These are phyloP conservation scores for Lactarius trivialis DNA, from an alignment of 768 basidiomycete genomes.

Conservation along the genomic window DNA sequence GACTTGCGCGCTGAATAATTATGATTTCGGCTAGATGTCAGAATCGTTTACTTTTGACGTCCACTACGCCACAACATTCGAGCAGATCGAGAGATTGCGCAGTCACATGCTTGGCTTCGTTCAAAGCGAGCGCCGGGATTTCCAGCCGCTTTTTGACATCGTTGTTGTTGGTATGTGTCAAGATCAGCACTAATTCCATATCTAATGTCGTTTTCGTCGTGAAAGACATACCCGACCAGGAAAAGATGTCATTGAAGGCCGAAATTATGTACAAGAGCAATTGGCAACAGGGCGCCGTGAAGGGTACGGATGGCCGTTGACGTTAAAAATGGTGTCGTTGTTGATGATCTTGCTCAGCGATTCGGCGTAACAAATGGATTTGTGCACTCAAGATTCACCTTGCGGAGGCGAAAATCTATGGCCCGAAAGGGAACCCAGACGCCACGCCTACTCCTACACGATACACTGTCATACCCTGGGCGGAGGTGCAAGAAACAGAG, in stretches of 20 bases:
- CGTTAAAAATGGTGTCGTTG: neutral
- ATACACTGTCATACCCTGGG: slow-evolving; percentile 73
- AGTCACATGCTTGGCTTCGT: slow-evolving; percentile 77
- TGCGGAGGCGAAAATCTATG: slow-evolving; percentile 64
- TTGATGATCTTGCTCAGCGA: slow-evolving; percentile 36
- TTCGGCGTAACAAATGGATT: slow-evolving; percentile 87
- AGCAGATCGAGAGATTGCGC: slow-evolving; percentile 71
- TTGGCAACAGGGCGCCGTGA: slow-evolving; percentile 70
- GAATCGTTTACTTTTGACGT: slow-evolving; percentile 83
- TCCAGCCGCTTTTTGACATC: slow-evolving; percentile 68
- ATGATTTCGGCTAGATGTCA: slow-evolving; percentile 43
- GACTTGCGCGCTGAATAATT: slow-evolving; percentile 7
- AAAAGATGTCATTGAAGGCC: slow-evolving; percentile 66
- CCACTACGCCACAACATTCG: slow-evolving; percentile 67
- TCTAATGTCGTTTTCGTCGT: slow-evolving; percentile 13
- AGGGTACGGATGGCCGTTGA: slow-evolving; percentile 36
- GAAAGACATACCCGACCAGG: slow-evolving; percentile 73
- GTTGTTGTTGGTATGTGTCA: slow-evolving; percentile 46
- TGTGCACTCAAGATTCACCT: slow-evolving; percentile 75
- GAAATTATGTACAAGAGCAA: slow-evolving; percentile 90
- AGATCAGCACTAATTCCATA: neutral
- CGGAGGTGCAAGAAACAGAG: slow-evolving; percentile 42
- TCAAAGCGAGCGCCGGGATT: slow-evolving; percentile 65
- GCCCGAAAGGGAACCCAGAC: slow-evolving; percentile 53
- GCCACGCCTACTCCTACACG: slow-evolving; percentile 46